Conservation (phyloP, 108 stramenopile species). For the Tribonema minus region DNA sequence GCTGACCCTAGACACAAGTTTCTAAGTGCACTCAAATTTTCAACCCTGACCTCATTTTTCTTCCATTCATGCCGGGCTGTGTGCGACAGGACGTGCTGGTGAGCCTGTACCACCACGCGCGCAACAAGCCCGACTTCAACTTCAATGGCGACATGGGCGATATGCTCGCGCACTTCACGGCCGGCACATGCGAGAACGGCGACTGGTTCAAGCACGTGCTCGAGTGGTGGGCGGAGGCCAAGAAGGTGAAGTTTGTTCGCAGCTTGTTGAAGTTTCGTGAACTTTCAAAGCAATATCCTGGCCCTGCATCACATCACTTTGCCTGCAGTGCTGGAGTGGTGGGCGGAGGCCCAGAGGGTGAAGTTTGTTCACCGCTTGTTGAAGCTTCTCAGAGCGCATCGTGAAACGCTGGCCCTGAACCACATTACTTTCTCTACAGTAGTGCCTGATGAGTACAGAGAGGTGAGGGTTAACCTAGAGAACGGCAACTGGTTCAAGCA, state of each 20-base stretch:
- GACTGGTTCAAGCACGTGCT: slow-evolving; percentile 43
- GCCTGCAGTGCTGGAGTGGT: background rate
- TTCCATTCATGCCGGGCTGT: slow-evolving; percentile 48
- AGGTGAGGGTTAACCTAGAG: background rate
- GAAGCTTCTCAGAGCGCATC: background rate
- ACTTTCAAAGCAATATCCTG: background rate
- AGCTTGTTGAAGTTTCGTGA: background rate
- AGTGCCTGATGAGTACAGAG: background rate
- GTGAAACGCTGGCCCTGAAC: background rate
- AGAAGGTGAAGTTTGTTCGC: background rate
- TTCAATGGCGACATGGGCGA: slow-evolving; percentile 32
- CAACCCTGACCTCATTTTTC: slow-evolving; percentile 34
- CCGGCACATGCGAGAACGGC: slow-evolving; percentile 19
- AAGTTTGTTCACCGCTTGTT: no score
- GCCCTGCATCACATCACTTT: background rate
- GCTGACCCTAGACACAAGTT: no score
- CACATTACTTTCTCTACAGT: background rate
- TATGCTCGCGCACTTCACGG: slow-evolving; percentile 39
- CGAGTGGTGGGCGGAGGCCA: slow-evolving; percentile 27
- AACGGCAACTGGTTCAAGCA: slow-evolving; percentile 40
- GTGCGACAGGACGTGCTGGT: slow-evolving; percentile 55
- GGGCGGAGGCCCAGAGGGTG: background rate
- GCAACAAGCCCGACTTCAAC: slow-evolving; percentile 30
- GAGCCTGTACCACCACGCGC: slow-evolving; percentile 47
- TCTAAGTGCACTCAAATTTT: no score